Evolutionary conservation across 495 filamentous ascomycete species (phyloP), one percentile per base, ranked within the genome.

Genomic region (Corynascus novoguineensis): DNA sequence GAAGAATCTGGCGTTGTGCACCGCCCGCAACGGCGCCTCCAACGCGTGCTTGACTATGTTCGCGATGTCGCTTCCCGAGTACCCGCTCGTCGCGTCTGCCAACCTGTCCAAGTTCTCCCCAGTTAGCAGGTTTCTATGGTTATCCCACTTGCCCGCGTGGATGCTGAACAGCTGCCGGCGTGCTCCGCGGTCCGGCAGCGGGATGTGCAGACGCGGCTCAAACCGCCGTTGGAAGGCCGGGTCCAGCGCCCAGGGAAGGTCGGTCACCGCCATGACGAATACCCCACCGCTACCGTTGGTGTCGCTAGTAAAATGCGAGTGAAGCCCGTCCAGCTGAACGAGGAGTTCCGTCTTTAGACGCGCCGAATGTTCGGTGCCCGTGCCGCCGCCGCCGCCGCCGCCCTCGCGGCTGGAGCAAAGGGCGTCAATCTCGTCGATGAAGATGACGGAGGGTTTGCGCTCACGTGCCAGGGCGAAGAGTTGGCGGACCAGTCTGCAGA

Each of bases 361-460:
- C 52, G 91, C 81, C 14, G 88, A 91, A 7, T 92, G 91, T 78
- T 97, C 92, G 7, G 85, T 91, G 73, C 95, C 89, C 60, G 89
- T 89, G 77, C 93, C 89, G 58, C 21, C 24, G 31, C 53, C 48
- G 27, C 34, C 22, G 35, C 32, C 22, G 14, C 42, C 42, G 27
- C 44, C 45, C 5, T 91, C 90, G 63, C 92, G 83, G 8, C 89
- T 89, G 8, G 89, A 88, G 64, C 92, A 96, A n/a, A 97, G 83
- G 5, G 92, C 91, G 69, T 97, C 92, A 57, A 97, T 88, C 73
- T 97, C 92, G 67, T 97, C 92, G 67, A 97, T 96, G 73, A 97
- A 97, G 68, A 97, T 95, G 64, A 97, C 95, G 2, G 89, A 89
- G 0, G 92, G 92, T 64, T 90, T 95, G 70, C 95, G 95, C 66